Base-by-base conservation (phyloP, 2,329 filamentous ascomycete species). In the Ramichloridium luteum region DNA sequence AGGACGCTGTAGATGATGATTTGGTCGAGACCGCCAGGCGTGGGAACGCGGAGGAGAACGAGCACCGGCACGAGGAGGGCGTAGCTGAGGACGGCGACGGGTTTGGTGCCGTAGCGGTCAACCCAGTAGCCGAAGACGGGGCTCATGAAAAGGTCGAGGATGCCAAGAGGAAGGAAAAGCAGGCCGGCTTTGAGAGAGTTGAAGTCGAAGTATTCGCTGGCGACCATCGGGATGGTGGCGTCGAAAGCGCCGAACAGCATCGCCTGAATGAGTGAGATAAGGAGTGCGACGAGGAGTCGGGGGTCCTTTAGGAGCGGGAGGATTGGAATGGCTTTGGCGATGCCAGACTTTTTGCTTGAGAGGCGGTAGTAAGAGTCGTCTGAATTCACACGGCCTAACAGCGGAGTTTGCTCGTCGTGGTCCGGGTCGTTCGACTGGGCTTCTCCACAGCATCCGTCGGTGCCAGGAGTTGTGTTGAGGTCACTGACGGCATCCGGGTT, bases 111-210 rank as follows among this genome's bases (percentile, higher is more conserved):
- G 39, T 55, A 64, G 8, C 52, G 51, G 30, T 68, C 64, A 9
- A 65, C 59, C 4, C 54, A 53, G 59, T 60, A 65, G 3, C 64
- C 64, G 25, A 62, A 62, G 0, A 64, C 16, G 2, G 64, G 64
- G 0, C 64, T 62, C 8, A 64, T 43, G 2, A 66, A 35, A 14
- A 67, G 50, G 31, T 66, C 59, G 18, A 59, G 54, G 12, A 53
- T 47, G 1, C 60, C 60, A 1, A 67, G 47, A 2, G 64, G 57
- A 3, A 67, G 41, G 47, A 67, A 67, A 3, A 68, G 49, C 0
- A 66, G 48, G 4, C 64, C 64, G 2, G 56, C 44, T 31, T 55
- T 50, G 3, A 67, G 46, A 2, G 60, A 61, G 37, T 58, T 51
- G 45, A 67, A 67, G 27, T 46, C 48, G 38, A 61, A 67, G 25